Percentiles rank a stretch among this genome's conserved stretches.
These are phyloP conservation scores for Plasmodium malariae DNA, from an alignment of 169 alveolate genomes.

Conservation along the genomic window DNA sequence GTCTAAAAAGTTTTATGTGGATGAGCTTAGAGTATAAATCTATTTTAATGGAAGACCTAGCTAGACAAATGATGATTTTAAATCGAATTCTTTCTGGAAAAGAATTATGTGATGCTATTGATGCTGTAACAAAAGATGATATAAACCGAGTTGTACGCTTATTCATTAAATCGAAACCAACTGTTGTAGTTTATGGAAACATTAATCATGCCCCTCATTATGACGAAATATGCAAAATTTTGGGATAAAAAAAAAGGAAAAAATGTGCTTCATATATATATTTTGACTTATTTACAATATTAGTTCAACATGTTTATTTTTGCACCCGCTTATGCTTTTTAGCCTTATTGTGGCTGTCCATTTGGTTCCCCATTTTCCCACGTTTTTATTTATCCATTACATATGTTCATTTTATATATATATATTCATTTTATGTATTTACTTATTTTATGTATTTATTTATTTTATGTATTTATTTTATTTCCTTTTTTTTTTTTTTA, in stretches of 20 bases:
- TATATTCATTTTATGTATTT: too few relatives aligned
- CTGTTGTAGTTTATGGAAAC: constrained; percentile 89
- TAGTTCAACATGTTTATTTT: too few relatives aligned
- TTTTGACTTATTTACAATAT: too few relatives aligned
- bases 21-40: constrained; percentile 87
- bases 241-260: constrained; percentile 5
- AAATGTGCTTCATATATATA: too few relatives aligned
- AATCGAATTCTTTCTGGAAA: constrained; percentile 82
- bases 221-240: constrained; percentile 81
- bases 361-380: too few relatives aligned
- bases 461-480: background rate
- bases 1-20: constrained; percentile 85
- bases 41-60: constrained; percentile 89
- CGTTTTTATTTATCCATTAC: too few relatives aligned
- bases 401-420: too few relatives aligned
- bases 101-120: constrained; percentile 85
- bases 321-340: too few relatives aligned
- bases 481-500: background rate
- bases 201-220: constrained; percentile 86
- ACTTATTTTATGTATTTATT: too few relatives aligned
- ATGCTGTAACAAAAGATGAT: constrained; percentile 84
- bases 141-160: constrained; percentile 79
- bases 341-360: too few relatives aligned
- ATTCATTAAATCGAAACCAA: constrained; percentile 83
- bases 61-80: constrained; percentile 88